phyloP scores from a whole-genome alignment of 164 flowering plant species.

The Macadamia integrifolia region DNA sequence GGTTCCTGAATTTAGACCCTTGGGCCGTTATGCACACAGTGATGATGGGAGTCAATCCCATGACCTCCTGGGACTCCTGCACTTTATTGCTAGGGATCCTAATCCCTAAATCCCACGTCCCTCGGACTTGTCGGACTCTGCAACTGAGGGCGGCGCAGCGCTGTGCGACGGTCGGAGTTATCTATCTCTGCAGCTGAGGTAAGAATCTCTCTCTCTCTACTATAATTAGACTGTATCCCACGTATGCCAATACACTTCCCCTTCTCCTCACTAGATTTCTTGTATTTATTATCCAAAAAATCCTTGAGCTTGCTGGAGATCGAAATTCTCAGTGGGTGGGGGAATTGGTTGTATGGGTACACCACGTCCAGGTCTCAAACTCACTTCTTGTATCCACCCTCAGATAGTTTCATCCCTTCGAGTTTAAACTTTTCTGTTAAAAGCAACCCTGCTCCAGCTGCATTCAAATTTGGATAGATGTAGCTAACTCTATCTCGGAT shows the following conservation, averaged over 20 bases:
- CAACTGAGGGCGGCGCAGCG: too few species aligned
- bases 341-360: slow-evolving; percentile 70
- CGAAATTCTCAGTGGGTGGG: slow-evolving; percentile 65
- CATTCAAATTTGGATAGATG: slow-evolving; percentile 81
- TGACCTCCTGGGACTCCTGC: too few species aligned
- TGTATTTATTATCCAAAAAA: slow-evolving; percentile 55
- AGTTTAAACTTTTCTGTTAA: slow-evolving; percentile 68
- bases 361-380: slow-evolving; percentile 16
- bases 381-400: slow-evolving; percentile 52
- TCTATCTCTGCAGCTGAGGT: too few species aligned
- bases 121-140: too few species aligned
- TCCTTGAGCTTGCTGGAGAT: slow-evolving; percentile 73
- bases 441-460: slow-evolving; percentile 84
- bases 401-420: slow-evolving; percentile 55
- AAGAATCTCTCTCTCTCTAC: too few species aligned
- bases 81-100: too few species aligned
- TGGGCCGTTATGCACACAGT: too few species aligned
- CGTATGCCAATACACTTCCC: slow-evolving; percentile 75
- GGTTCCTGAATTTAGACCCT: too few species aligned
- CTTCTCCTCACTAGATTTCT: slow-evolving; percentile 60
- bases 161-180: too few species aligned
- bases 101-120: too few species aligned
- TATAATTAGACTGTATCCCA: slow-evolving; percentile 74
- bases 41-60: too few species aligned
- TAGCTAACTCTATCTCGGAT: slow-evolving; percentile 82